A percentile compares a stretch with the other conserved stretches of the same genome.
These are phyloP conservation scores for Talaromyces liani DNA, from an alignment of 495 filamentous ascomycete genomes.

Conservation along the genomic window DNA sequence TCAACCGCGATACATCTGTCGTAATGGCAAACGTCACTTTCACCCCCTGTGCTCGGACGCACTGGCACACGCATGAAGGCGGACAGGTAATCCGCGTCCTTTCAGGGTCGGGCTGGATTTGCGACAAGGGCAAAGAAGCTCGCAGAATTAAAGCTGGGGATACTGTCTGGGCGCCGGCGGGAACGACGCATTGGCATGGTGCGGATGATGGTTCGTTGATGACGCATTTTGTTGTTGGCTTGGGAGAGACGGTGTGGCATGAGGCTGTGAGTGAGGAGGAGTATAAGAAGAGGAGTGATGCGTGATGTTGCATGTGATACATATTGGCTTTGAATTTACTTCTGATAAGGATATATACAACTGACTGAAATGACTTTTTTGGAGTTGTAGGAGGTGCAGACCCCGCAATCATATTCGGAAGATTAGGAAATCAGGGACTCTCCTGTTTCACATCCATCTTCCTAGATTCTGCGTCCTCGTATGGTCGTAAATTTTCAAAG, in stretches of 20 bases:
- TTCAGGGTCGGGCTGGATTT: conserved; percentile 18
- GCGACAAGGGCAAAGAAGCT: conserved; percentile 13
- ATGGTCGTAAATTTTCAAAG: not conserved
- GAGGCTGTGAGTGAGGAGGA: conserved; percentile 17
- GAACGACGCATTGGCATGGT: conserved; percentile 20
- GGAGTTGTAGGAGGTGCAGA: too few species aligned
- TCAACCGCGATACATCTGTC: conserved; percentile 8
- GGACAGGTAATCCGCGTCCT: conserved; percentile 16
- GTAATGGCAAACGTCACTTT: conserved; percentile 16
- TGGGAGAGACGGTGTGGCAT: conserved; percentile 7
- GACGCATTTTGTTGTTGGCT: conserved; percentile 17
- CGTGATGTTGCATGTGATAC: not conserved
- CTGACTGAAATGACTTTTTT: not conserved
- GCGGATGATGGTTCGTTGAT: conserved; percentile 16
- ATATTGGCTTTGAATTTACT: not conserved
- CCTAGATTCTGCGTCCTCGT: too few species aligned
- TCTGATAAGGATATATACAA: not conserved
- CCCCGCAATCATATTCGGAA: not conserved
- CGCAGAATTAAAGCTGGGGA: conserved; percentile 14
- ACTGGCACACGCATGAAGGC: conserved; percentile 21
- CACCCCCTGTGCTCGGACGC: conserved; percentile 17
- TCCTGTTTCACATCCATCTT: not conserved
- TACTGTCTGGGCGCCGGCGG: conserved; percentile 16
- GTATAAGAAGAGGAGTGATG: conserved; percentile 10
- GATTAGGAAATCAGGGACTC: not conserved